Evolutionary conservation across 2,329 filamentous ascomycete genomes (phyloP), one percentile per base, ranked within the genome.

Genomic region (Cordyceps javanica): DNA sequence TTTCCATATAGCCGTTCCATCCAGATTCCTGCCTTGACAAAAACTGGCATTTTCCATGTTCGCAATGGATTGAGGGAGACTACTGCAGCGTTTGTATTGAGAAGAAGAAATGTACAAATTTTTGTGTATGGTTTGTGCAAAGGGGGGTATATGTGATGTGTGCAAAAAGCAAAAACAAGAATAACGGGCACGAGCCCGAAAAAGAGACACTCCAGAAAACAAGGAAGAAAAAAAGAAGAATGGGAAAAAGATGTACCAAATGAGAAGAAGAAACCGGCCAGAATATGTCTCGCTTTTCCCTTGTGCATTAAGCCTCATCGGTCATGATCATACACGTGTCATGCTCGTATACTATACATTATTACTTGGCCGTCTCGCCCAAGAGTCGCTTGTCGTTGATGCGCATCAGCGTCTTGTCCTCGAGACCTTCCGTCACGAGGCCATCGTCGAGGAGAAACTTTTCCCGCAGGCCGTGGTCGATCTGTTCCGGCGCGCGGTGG

Each of bases 401-500:
- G 1, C 64, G 63, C 0, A 71, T 64, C 10, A 76, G 64, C 16
- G 68, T 72, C 63, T 77, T 78, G 14, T 73, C 72, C 58, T 77
- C 75, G 0, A 71, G 57, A 0, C 62, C 66, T 1, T 66, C 59
- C 0, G 60, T 60, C 25, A 73, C 69, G 0, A 67, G 65, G 0
- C 69, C 62, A 44, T 77, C 75, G 0, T 68, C 68, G 0, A 65
- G 60, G 1, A 71, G 66, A 39, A 75, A 77, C 58, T 78, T 78
- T 46, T 78, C 75, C 4, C 71, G 70, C 11, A 66, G 59, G 5
- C 60, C 63, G 2, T 60, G 25, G 23, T 53, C 38, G 3, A 25
- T 57, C 2, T 63, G 58, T 0, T 61, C 54, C 6, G 14, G 52
- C n/a, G 32, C 28, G 32, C 0, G 51, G 21, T 8, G 23, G 26